Evolutionary conservation across 2,329 filamentous ascomycete species (phyloP).

Genomic region (Sphaceloma murrayae): DNA sequence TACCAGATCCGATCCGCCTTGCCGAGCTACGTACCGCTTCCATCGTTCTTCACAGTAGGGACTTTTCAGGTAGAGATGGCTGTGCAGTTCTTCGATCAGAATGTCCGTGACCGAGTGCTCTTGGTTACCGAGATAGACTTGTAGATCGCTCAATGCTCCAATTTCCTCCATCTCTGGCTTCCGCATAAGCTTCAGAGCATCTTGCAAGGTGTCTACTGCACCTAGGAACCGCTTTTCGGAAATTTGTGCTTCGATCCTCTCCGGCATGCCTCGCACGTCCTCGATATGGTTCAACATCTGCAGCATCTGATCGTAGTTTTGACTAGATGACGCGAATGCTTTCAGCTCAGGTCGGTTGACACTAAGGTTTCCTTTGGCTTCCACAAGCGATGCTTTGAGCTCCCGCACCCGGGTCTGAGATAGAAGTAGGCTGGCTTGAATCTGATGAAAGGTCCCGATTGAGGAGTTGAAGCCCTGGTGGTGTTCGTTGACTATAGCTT

Average conservation of each 20-base stretch:
- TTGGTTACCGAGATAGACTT: conserved; percentile 84
- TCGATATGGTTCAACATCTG: conserved; percentile 65
- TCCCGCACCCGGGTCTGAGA: conserved; percentile 78
- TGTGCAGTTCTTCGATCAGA: conserved; percentile 90
- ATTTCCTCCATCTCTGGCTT: conserved; percentile 87
- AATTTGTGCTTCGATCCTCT: conserved; percentile 86
- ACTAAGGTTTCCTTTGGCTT: conserved; percentile 71
- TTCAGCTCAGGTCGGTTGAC: conserved; percentile 84
- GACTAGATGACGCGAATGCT: conserved; percentile 76
- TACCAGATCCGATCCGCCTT: conserved; percentile 23
- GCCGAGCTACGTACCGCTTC: conserved; percentile 64
- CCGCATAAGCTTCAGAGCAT: conserved; percentile 70
- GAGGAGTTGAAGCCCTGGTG: conserved; percentile 99
- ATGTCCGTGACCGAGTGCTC: conserved; percentile 90
- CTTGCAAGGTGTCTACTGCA: conserved; percentile 85
- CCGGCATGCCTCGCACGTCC: conserved; percentile 77
- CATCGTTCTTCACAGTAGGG: conserved; percentile 95
- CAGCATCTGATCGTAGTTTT: conserved; percentile 82
- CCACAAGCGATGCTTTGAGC: conserved; percentile 72
- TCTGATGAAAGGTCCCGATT: conserved; percentile 97
- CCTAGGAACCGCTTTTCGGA: conserved; percentile 92
- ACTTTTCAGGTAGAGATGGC: conserved; percentile 94
- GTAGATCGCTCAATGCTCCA: conserved; percentile 74
- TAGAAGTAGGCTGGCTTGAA: conserved; percentile 81
- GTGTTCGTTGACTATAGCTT: conserved; percentile 94